A percentile compares a stretch with the other conserved stretches of the same genome.
These are phyloP conservation scores for Eucalyptus erythrocorys DNA, from an alignment of 345 rosid species.

Conservation along the genomic window DNA sequence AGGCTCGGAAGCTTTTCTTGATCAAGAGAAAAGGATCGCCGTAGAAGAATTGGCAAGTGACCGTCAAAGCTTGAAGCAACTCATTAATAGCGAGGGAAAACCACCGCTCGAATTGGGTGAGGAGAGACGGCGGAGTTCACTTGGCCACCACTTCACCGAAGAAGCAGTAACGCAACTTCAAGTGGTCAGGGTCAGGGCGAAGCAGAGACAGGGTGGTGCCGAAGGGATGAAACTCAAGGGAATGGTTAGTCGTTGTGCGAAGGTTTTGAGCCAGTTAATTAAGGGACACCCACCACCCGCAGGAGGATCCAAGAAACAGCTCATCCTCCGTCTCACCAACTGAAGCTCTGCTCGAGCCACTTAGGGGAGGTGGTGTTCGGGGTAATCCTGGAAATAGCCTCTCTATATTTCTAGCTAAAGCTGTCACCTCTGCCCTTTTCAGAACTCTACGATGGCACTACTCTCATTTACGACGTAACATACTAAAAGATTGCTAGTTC, in stretches of 20 bases:
- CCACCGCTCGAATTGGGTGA: neutral
- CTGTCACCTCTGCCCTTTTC: neutral
- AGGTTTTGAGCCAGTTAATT: slow-evolving; percentile 43
- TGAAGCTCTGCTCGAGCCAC: neutral
- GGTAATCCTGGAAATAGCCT: neutral
- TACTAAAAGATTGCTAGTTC: neutral
- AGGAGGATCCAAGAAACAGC: neutral
- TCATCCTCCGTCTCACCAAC: neutral
- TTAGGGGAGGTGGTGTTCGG: neutral
- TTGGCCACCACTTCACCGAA: slow-evolving; percentile 33
- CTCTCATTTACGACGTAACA: neutral
- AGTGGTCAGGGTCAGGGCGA: slow-evolving; percentile 2
- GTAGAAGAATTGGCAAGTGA: slow-evolving; percentile 3
- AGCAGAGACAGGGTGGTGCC: neutral
- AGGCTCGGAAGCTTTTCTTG: neutral
- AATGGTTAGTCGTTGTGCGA: slow-evolving; percentile 51
- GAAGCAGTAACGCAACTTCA: slow-evolving; percentile 38
- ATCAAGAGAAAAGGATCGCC: neutral
- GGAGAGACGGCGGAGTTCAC: slow-evolving; percentile 13
- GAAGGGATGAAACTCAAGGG: slow-evolving; percentile 33
- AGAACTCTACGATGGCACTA: neutral
- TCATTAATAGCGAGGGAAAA: slow-evolving; percentile 23
- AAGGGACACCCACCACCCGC: neutral
- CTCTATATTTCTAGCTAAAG: neutral
- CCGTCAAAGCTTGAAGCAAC: slow-evolving; percentile 51